phyloP scores from a whole-genome alignment of 768 basidiomycete genomes.

The Trametes meyenii region DNA sequence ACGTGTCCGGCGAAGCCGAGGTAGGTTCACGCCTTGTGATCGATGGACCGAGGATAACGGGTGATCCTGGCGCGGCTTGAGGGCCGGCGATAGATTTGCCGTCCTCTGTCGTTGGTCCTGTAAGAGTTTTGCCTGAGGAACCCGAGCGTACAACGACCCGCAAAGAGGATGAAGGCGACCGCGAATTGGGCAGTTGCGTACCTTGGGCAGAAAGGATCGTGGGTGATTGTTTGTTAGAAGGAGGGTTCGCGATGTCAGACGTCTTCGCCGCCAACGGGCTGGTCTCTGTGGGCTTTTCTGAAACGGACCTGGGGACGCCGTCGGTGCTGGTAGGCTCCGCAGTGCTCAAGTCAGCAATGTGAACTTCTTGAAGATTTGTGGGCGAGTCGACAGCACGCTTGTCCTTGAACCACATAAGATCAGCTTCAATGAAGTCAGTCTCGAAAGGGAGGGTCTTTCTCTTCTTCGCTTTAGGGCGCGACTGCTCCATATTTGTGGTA shows the following conservation, averaged over 20 bases:
- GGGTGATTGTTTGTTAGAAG: too few species aligned
- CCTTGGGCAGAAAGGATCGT: too few species aligned
- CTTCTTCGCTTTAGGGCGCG: constrained; percentile 25
- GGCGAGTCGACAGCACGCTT: background rate
- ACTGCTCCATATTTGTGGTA: background rate
- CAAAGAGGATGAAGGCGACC: too few species aligned
- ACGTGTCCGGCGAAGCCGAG: background rate
- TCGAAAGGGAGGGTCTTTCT: background rate
- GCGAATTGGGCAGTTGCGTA: too few species aligned
- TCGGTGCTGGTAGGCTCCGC: background rate
- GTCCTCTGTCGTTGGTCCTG: too few species aligned
- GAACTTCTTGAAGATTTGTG: background rate
- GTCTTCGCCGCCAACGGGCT: too few species aligned
- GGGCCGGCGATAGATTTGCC: background rate
- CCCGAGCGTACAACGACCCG: background rate
- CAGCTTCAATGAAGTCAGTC: constrained; percentile 25
- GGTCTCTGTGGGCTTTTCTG: too few species aligned
- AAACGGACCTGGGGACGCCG: too few species aligned
- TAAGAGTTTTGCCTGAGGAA: background rate
- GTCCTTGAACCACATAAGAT: constrained; percentile 25
- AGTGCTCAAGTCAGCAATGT: background rate
- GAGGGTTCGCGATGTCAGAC: too few species aligned
- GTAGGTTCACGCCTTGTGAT: background rate
- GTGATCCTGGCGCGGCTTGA: background rate
- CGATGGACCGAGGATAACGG: background rate